A percentile compares a stretch with the other conserved stretches of the same genome.
These are phyloP conservation scores for Myotisia sp. DNA, from an alignment of 2,329 filamentous ascomycete species.

Conservation along the genomic window DNA sequence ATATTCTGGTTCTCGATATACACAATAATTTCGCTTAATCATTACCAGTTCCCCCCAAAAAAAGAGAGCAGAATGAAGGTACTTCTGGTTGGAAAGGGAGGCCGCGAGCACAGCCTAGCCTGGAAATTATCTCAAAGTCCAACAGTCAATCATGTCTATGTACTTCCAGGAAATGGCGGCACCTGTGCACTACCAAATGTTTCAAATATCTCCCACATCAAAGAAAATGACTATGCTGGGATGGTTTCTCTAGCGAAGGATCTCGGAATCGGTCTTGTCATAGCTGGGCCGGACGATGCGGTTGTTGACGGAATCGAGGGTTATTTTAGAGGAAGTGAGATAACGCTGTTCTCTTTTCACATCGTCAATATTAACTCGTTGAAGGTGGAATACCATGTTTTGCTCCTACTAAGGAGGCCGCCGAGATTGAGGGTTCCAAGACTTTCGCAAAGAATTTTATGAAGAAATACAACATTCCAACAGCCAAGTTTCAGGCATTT, in stretches of 20 bases:
- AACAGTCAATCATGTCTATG: slow-evolving; percentile 3
- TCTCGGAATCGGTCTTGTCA: neutral
- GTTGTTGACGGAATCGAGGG: slow-evolving; percentile 3
- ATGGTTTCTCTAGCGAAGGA: neutral
- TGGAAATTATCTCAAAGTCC: slow-evolving; percentile 1
- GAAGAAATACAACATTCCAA: slow-evolving; percentile 77
- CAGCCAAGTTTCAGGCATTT: slow-evolving; percentile 83
- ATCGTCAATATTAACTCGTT: neutral
- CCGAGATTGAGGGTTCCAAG: slow-evolving; percentile 88
- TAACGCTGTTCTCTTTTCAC: neutral
- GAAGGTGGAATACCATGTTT: slow-evolving; percentile 64
- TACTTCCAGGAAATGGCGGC: slow-evolving; percentile 1
- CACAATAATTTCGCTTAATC: too few species aligned
- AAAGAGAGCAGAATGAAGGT: too few species aligned
- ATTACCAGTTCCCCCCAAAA: too few species aligned
- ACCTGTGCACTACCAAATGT: neutral
- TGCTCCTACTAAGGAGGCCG: slow-evolving; percentile 69
- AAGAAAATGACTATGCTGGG: slow-evolving; percentile 1
- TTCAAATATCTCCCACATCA: neutral
- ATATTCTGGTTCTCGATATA: too few species aligned
- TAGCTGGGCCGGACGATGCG: slow-evolving; percentile 2
- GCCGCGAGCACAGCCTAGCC: slow-evolving; percentile 1
- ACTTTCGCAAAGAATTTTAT: slow-evolving; percentile 97
- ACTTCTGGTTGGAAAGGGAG: slow-evolving; percentile 2
- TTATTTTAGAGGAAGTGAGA: slow-evolving; percentile 1